Conservation (phyloP, 2,329 filamentous ascomycete species). For the Blastomyces parvus region DNA sequence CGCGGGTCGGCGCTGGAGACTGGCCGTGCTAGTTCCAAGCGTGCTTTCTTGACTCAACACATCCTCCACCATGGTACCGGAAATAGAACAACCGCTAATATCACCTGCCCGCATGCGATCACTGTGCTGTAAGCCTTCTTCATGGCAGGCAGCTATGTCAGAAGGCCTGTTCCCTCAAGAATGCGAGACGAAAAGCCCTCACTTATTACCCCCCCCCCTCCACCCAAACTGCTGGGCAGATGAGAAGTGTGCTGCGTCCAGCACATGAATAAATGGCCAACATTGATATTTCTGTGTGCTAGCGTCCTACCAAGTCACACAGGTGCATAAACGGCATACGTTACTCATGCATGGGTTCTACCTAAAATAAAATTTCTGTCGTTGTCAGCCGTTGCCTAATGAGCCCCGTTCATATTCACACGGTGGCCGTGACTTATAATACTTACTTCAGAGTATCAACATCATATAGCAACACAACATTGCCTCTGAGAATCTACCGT, state of each 20-base stretch:
- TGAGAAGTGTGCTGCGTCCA: slow-evolving; percentile 19
- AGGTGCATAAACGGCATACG: not conserved
- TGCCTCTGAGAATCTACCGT: not conserved
- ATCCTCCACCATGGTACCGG: not conserved
- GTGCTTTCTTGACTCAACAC: not conserved
- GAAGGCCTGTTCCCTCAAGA: too few species aligned
- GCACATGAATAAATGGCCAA: slow-evolving; percentile 30
- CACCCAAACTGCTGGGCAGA: too few species aligned
- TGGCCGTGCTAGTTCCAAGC: slow-evolving; percentile 12
- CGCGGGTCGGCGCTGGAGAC: slow-evolving; percentile 24
- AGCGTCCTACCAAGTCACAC: not conserved
- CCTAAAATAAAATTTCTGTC: not conserved
- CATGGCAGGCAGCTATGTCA: too few species aligned
- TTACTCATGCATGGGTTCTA: not conserved
- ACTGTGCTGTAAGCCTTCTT: too few species aligned
- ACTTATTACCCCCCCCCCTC: too few species aligned
- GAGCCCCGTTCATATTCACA: not conserved
- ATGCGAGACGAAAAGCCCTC: too few species aligned
- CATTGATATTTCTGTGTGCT: slow-evolving; percentile 8
- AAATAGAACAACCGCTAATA: too few species aligned
- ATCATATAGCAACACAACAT: too few species aligned
- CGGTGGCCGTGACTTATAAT: not conserved
- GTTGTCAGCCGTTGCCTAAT: not conserved
- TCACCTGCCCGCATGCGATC: too few species aligned
- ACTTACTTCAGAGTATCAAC: not conserved